phyloP scores from a whole-genome alignment of 2,329 filamentous ascomycete genomes.

The Aspergillus sojae region DNA sequence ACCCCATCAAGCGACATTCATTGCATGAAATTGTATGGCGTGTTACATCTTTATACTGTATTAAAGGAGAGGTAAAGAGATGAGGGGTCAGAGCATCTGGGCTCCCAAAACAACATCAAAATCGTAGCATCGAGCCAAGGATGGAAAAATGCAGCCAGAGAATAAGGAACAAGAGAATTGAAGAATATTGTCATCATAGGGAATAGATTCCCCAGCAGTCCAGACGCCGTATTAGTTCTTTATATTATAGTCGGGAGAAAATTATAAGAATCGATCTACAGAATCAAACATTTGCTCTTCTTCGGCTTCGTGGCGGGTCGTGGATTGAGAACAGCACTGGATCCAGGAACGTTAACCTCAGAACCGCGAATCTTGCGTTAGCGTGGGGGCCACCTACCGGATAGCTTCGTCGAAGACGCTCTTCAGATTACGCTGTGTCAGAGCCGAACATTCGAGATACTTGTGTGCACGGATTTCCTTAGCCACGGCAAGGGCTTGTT shows the following conservation, averaged over 20 bases:
- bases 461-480: constrained; percentile 96
- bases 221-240: constrained; percentile 43
- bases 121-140: constrained; percentile 22
- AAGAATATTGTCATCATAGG: constrained; percentile 20
- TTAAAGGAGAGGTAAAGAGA: constrained; percentile 19
- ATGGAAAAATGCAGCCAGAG: constrained; percentile 16
- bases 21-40: constrained; percentile 27
- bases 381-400: constrained; percentile 64
- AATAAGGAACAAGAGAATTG: constrained; percentile 24
- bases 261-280: constrained; percentile 37
- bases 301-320: constrained; percentile 49
- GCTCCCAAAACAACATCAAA: constrained; percentile 18
- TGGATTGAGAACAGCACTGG: constrained; percentile 52
- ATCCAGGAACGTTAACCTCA: not conserved
- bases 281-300: constrained; percentile 50
- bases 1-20: constrained; percentile 19
- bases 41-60: constrained; percentile 32
- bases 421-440: constrained; percentile 96
- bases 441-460: constrained; percentile 95
- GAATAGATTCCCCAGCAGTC: constrained; percentile 30
- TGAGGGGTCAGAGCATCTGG: constrained; percentile 15
- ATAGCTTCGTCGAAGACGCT: constrained; percentile 99
- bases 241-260: constrained; percentile 37
- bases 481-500: constrained; percentile 83
- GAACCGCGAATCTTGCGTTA: not conserved